phyloP scores from a whole-genome alignment of 164 flowering plant genomes.

The Piper betle region DNA sequence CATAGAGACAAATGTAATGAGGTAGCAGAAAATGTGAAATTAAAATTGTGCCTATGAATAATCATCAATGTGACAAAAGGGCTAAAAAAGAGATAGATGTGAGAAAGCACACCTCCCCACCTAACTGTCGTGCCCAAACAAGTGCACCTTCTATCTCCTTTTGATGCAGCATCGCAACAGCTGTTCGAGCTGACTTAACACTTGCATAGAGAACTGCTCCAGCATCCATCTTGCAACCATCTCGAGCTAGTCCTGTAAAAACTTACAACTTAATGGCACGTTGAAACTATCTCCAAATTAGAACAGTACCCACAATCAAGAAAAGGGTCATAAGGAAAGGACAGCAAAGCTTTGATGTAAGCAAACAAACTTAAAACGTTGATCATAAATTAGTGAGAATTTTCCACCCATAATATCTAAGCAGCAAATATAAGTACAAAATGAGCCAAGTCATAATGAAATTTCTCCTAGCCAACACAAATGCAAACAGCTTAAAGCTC shows the following conservation, averaged over 20 bases:
- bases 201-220: slow-evolving; percentile 67
- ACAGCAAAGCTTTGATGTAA: too few species aligned
- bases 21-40: neutral
- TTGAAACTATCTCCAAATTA: too few species aligned
- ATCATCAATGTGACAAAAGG: neutral
- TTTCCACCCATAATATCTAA: too few species aligned
- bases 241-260: slow-evolving; percentile 65
- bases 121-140: slow-evolving; percentile 96
- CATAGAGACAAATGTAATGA: neutral
- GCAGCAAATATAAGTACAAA: too few species aligned
- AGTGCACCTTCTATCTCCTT: slow-evolving; percentile 52
- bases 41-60: neutral
- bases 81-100: neutral
- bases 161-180: slow-evolving; percentile 70
- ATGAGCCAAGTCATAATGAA: too few species aligned
- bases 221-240: slow-evolving; percentile 80
- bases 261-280: neutral
- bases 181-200: slow-evolving; percentile 64
- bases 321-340: too few species aligned
- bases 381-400: too few species aligned
- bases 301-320: too few species aligned
- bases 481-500: too few species aligned
- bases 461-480: too few species aligned
- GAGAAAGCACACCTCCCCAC: slow-evolving; percentile 66
- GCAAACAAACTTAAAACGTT: too few species aligned